Percentiles rank a stretch among this genome's conserved stretches.
These are phyloP conservation scores for Anthoceros angustus DNA, from an alignment of 225 moss, liverwort and hornwort species.

Conservation along the genomic window DNA sequence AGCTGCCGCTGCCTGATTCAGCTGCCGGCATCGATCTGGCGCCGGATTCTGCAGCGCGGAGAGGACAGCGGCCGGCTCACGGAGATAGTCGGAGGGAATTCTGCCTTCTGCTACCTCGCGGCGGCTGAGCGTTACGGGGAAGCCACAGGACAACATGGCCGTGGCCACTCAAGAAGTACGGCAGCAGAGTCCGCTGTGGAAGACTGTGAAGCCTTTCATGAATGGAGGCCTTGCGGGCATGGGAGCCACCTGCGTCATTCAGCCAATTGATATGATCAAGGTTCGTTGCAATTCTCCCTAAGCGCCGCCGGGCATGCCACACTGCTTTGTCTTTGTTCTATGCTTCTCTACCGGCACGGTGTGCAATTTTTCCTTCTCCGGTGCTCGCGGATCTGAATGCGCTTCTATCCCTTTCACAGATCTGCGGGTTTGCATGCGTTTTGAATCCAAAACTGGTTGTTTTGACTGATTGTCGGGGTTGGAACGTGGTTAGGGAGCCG, in stretches of 20 bases:
- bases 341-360: no score
- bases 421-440: no score
- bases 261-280: constrained; percentile 96
- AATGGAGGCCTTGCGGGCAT: constrained; percentile 81
- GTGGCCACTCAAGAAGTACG: constrained; percentile 2
- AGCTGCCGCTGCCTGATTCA: no score
- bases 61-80: not conserved
- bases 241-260: constrained; percentile 91
- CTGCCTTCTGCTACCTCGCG: not conserved
- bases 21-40: no score
- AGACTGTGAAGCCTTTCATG: constrained; percentile 66
- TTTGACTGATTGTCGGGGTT: no score
- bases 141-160: not conserved
- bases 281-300: constrained; percentile 8
- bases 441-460: no score
- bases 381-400: no score
- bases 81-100: not conserved
- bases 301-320: no score
- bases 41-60: not conserved
- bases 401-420: no score
- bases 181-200: constrained; percentile 28
- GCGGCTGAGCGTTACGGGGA: not conserved
- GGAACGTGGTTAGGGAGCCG: no score
- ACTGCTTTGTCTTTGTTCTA: no score
- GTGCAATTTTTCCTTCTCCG: no score